phyloP scores from a whole-genome alignment of 495 filamentous ascomycete species.

The Antarctomyces pellizariae region DNA sequence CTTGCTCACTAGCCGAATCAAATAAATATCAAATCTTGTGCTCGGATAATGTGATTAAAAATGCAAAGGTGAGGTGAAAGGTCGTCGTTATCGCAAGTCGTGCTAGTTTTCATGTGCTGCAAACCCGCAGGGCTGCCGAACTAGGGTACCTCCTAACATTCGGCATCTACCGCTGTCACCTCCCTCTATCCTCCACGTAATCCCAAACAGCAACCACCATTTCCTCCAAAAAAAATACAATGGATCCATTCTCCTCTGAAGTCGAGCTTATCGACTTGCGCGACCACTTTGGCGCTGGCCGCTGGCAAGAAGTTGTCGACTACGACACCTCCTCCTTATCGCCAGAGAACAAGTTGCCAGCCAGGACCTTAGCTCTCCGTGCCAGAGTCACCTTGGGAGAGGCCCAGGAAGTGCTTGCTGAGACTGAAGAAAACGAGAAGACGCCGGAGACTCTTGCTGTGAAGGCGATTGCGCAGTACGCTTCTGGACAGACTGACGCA shows the following conservation, averaged over 20 bases:
- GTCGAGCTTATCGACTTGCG: slow-evolving; percentile 91
- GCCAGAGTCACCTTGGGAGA: slow-evolving; percentile 63
- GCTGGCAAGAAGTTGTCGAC: slow-evolving; percentile 62
- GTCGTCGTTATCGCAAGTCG: too few relatives aligned
- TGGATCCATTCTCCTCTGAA: slow-evolving; percentile 92
- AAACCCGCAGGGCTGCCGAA: too few relatives aligned
- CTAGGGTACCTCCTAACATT: slow-evolving; percentile 1
- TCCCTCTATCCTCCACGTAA: slow-evolving; percentile 5
- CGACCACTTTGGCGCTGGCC: slow-evolving; percentile 84
- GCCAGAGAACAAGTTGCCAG: slow-evolving; percentile 47
- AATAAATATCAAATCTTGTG: too few relatives aligned
- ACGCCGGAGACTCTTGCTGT: slow-evolving; percentile 61
- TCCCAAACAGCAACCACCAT: slow-evolving; percentile 1
- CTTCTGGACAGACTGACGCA: slow-evolving; percentile 29
- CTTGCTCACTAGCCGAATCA: too few relatives aligned
- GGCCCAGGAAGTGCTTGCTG: slow-evolving; percentile 41
- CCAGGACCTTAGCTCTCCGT: slow-evolving; percentile 59
- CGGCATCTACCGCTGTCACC: neutral
- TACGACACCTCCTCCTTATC: slow-evolving; percentile 58
- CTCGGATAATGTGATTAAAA: too few relatives aligned
- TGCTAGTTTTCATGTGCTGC: too few relatives aligned
- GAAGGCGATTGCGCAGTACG: slow-evolving; percentile 49
- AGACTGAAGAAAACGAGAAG: slow-evolving; percentile 37
- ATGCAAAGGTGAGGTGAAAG: too few relatives aligned
- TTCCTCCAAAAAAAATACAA: slow-evolving; percentile 15